Evolutionary conservation across 1,284 basidiomycete species (phyloP), one percentile per base, ranked within the genome.

Genomic region (Sutorius eximius): DNA sequence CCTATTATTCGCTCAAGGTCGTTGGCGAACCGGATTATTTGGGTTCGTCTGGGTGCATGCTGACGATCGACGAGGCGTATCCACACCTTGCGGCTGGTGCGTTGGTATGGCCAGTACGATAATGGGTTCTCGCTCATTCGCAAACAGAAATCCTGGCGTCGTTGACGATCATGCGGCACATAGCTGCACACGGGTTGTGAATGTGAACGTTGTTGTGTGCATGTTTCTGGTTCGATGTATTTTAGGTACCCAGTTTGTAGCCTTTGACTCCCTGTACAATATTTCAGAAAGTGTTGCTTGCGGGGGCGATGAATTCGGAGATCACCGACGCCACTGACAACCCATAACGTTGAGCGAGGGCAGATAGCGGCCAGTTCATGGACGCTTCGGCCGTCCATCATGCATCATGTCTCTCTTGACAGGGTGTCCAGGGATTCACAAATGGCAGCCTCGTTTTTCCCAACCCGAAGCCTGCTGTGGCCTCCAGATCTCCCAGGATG

Each of bases 121-220:
- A 15, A 51, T 38, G 56, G 22, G 42, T 55, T 27, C 18, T 41
- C 45, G 54, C 49, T 59, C 48, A 42, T 49, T 43, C 43, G 20
- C 41, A 32, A 49, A 53, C 57, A 87, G 85, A 87, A 56, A 68
- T 86, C 54, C 74, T 87, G 12, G 82, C 81, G 3, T 79, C 83
- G 0, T 66, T 85, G 44, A 77, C 79, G 65, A 81, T 87, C 59
- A 83, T 87, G 82, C 76, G 84, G n/a, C 81, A 85, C 60, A 85
- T 87, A 42, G 76, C 69, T n/a, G 71, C 74, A 48, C 71, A 83
- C 59, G 71, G 77, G 42, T 32, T 59, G 37, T 59, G 33, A 59
- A 30, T 9, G 24, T 45, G 44, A 18, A 45, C 29, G 44, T 27
- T 27, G 49, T 48, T 34, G 34, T 41, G 34, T 38, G 36, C 27